Evolutionary conservation across 2,329 filamentous ascomycete species (phyloP), one percentile per base, ranked within the genome.

Genomic region (Drechslerella stenobrocha): DNA sequence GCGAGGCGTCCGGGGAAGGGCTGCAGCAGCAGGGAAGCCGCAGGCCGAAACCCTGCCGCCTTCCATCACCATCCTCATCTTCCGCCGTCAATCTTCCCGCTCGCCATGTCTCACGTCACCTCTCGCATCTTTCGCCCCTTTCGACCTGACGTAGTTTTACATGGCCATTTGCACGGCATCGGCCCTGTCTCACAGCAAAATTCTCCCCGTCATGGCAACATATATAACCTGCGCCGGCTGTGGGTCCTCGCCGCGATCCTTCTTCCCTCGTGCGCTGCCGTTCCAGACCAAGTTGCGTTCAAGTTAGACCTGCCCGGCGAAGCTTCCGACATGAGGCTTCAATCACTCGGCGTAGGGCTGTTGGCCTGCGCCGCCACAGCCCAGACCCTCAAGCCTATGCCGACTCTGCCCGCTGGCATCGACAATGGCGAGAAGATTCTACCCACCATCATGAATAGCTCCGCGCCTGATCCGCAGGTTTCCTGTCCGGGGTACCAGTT

Each of bases 21-120:
- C 48, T 52, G 56, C 56, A 46, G 45, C 35, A 30, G 46, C 56
- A 60, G 26, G 56, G 56, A 24, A 52, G 46, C 47, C 20, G 56
- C 56, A 20, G 45, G 30, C 42, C 44, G 22, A 44, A 13, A 44
- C 2, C 7, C 6, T 59, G 42, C 13, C 44, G 42, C n/a, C 37
- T 9, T 22, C 45, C 45, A 37, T 11, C n/a, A 30, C 45, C 45
- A 37, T 11, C 32, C 51, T 60, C 20, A n/a, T 20, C 45, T 34
- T 23, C 13, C 32, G 42, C 34, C 40, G 47, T 34, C 18, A 20
- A 52, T 47, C 56, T 60, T 60, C 47, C 44, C 45, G 34, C 52
- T 52, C 56, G n/a, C 56, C 42, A 52, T 60, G 56, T 60, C 56
- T 60, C 30, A 52, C 35, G 52, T 35, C 24, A 26, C 44, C 46